Base-by-base conservation (phyloP, 495 filamentous ascomycete species). In the Xylaria sp. region DNA sequence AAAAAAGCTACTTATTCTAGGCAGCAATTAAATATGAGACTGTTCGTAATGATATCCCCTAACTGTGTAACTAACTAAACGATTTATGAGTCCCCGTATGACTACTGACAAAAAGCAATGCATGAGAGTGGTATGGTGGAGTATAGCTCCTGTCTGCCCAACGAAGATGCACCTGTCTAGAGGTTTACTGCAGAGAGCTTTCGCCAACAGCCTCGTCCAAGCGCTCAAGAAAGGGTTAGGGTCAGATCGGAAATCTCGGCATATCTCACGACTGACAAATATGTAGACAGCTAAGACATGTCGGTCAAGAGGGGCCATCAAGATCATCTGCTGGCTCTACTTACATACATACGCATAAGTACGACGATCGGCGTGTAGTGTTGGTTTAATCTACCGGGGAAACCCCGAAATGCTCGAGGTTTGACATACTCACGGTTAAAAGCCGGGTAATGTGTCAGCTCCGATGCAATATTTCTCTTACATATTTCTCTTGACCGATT, bases 1-100 rank as follows among this genome's bases (percentile, higher is more conserved):
- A n/a, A 24, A 7, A 12, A 5, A 48, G 15, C 21, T 31, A 31
- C 3, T 4, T 58, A 37, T 37, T 29, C 59, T 6, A 63, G 61
- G 61, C 61, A 63, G 61, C 61, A 63, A 31, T 52, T 43, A 44
- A 26, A 26, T 44, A 37, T 43, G 12, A 43, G 29, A 26, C 37
- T 1, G 37, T 43, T 24, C 24, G n/a, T 35, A n/a, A n/a, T n/a
- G n/a, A 21, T 43, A 26, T 41, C 8, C 5, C 17, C 19, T 3
- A 3, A 15, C 40, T 3, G 52, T 15, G 52, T 55, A 29, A 55
- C 24, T 55, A 31, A 29, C 24, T 55, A 31, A 29, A 31, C 5
- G 3, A 7, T 59, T 37, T 6, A n/a, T 41, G 6, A 17, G 17
- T 62, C 21, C 2, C 24, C 8, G 3, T 44, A 33, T 19, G 17